Base-by-base conservation (phyloP, 805 yeast species). In the Candida montana region DNA sequence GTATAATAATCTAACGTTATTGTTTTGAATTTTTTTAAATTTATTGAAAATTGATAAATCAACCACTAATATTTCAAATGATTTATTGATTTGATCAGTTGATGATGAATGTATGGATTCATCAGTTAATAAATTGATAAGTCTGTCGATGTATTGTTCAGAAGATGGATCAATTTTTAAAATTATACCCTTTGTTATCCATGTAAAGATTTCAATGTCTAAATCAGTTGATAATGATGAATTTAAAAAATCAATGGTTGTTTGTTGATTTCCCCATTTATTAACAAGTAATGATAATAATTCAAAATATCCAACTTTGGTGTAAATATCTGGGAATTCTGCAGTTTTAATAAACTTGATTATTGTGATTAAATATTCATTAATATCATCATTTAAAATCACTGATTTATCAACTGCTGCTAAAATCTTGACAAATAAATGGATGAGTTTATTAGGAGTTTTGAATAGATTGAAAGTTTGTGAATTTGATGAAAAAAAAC, bases 131-230 rank as follows among this genome's bases (percentile, higher is more conserved):
- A 70, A 47, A 6, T 53, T 43, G 15, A 75, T 37, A 33, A 72
- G 50, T 50, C 42, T 51, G 31, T 51, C 59, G 51, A 70, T 66
- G 36, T 51, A 63, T 27, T 49, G 51, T 18, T 50, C 58, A 4
- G 72, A 68, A 0, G 47, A 21, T 8, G 61, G 48, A 44, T 81
- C 82, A 47, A 74, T 74, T 50, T 74, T 77, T 58, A 86, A 55
- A 0, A 85, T 54, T 37, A 85, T 65, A 0, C 85, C 90, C 58
- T 87, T 89, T 17, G 79, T 64, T 7, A 81, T 60, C 96, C 96
- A 89, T 2, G 81, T 65, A 10, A 70, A 58, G 0, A 72, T 55
- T 56, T 87, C 95, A 31, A 84, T 58, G 11, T 64, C 50, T 19
- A 52, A 47, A 4, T 57, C 27, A 4, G 59, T 45, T 2, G 37